Conservation (phyloP, 1,284 basidiomycete genomes). For the Porogramme epimiltina region DNA sequence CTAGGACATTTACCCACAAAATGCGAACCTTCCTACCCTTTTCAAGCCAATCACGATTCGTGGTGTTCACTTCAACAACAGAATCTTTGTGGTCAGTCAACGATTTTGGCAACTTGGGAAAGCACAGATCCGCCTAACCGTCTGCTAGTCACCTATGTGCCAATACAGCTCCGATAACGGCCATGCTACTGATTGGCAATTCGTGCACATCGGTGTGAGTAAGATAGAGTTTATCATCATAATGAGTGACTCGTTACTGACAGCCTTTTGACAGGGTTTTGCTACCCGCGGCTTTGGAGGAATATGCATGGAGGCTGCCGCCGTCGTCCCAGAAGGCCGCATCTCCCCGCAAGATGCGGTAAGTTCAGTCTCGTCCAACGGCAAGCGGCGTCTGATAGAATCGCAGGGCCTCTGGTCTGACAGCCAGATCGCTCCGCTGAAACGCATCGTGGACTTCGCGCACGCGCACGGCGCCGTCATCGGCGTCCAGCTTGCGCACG, state of each 20-base stretch:
- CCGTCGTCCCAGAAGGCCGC: slow-evolving; percentile 64
- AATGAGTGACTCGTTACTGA: not conserved
- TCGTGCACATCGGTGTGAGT: slow-evolving; percentile 62
- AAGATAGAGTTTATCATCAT: not conserved
- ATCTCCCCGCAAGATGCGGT: slow-evolving; percentile 48
- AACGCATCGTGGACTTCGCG: slow-evolving; percentile 74
- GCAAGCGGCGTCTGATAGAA: not conserved
- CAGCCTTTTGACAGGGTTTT: slow-evolving; percentile 41
- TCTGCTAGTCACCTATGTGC: slow-evolving; percentile 70
- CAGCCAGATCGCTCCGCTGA: slow-evolving; percentile 67
- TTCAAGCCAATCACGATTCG: slow-evolving; percentile 72
- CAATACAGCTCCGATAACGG: slow-evolving; percentile 76
- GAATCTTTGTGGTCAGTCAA: slow-evolving; percentile 54
- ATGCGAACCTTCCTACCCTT: slow-evolving; percentile 52
- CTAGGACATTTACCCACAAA: slow-evolving; percentile 46
- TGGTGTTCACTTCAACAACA: slow-evolving; percentile 71
- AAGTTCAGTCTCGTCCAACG: not conserved
- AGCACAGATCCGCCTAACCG: too few species aligned
- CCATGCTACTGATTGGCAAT: slow-evolving; percentile 77
- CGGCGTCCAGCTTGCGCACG: slow-evolving; percentile 82
- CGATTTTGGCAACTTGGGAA: not conserved
- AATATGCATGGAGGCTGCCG: slow-evolving; percentile 62
- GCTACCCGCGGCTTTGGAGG: slow-evolving; percentile 63
- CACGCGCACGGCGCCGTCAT: slow-evolving; percentile 73
- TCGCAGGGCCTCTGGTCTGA: slow-evolving; percentile 74